Conservation (phyloP, 768 basidiomycete genomes). For the Podaxis rugospora region DNA sequence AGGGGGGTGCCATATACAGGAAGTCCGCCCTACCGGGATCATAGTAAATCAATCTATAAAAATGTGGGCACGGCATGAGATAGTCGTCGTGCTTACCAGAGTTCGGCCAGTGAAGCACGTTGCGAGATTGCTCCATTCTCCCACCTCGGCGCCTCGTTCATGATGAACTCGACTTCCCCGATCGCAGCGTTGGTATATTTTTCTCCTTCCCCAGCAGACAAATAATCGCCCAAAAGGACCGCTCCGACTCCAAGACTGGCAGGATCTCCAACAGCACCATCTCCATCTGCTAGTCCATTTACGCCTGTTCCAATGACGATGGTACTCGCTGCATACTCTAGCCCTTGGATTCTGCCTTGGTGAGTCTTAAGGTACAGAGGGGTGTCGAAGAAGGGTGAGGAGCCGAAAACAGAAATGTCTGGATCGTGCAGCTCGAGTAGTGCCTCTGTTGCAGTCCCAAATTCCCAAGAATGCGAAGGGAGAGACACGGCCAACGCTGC, state of each 20-base stretch:
- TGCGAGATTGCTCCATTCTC: slow-evolving; percentile 46
- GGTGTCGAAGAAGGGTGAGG: slow-evolving; percentile 28
- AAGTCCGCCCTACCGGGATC: slow-evolving; percentile 38
- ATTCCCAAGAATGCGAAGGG: slow-evolving; percentile 46
- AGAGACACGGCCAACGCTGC: slow-evolving; percentile 26
- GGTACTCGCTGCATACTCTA: slow-evolving; percentile 34
- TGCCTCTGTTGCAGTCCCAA: slow-evolving; percentile 36
- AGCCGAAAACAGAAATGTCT: slow-evolving; percentile 34
- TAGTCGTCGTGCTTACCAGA: slow-evolving; percentile 33
- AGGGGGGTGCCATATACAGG: slow-evolving; percentile 49
- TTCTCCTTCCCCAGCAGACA: slow-evolving; percentile 5
- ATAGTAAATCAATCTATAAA: background rate
- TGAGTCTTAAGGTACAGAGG: slow-evolving; percentile 17
- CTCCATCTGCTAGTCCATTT: slow-evolving; percentile 31
- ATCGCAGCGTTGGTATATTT: slow-evolving; percentile 29
- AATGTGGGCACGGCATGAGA: background rate
- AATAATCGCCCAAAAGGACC: slow-evolving; percentile 35
- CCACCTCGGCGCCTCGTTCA: slow-evolving; percentile 32
- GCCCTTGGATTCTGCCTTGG: slow-evolving; percentile 17
- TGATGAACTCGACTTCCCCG: slow-evolving; percentile 27
- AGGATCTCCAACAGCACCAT: slow-evolving; percentile 42
- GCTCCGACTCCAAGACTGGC: slow-evolving; percentile 46
- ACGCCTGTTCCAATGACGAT: slow-evolving; percentile 30
- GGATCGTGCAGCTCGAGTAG: slow-evolving; percentile 40
- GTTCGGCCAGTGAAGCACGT: slow-evolving; percentile 29